Base-by-base conservation (phyloP, 2,329 filamentous ascomycete genomes). In the Alternaria atra region DNA sequence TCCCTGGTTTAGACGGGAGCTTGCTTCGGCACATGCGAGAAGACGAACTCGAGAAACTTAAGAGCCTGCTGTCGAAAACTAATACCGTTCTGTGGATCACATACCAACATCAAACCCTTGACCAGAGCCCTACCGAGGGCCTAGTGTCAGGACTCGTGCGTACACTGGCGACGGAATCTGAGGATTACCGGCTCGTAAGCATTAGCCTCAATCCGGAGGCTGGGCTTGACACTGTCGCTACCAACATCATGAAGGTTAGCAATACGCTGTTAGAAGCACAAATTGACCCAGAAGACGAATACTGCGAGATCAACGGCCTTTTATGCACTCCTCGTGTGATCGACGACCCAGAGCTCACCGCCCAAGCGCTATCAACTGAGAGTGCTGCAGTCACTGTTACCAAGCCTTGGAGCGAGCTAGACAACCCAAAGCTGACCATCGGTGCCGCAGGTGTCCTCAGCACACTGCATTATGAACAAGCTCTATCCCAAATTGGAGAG, bases 391-490 rank as follows among this genome's bases (percentile, higher is more conserved):
- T 27, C 4, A 47, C n/a, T 7, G 20, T 82, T 1, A 46, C 46
- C 23, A 58, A 55, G 23, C 50, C 48, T 3, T 66, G 64, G 64
- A 60, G 30, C 9, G 55, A 66, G n/a, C 32, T 62, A 17, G 40
- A 64, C n/a, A 52, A 29, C 20, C 58, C 58, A 4, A 44, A 51
- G 6, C 52, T 66, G 30, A 64, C 58, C 5, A 63, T 71, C 10
- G 54, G 60, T 17, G 40, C 56, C 12, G 64, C 58, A 1, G 69
- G 67, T 3, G 32, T 59, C 29, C 52, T 72, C 2, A 58, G 62
- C 46, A 70, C 55, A 6, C 50, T 72, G 20, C 60, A 65, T 17
- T 72, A 68, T 29, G 58, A 63, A 8, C 44, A 63, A 10, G 39
- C 23, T n/a, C 17, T 30, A 15, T 8, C 6, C 6, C 12, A 23